A percentile compares a stretch with the other conserved stretches of the same genome.
Evolutionary conservation across 2,329 filamentous ascomycete species (phyloP).

Genomic region (Xenoacremonium recifei): DNA sequence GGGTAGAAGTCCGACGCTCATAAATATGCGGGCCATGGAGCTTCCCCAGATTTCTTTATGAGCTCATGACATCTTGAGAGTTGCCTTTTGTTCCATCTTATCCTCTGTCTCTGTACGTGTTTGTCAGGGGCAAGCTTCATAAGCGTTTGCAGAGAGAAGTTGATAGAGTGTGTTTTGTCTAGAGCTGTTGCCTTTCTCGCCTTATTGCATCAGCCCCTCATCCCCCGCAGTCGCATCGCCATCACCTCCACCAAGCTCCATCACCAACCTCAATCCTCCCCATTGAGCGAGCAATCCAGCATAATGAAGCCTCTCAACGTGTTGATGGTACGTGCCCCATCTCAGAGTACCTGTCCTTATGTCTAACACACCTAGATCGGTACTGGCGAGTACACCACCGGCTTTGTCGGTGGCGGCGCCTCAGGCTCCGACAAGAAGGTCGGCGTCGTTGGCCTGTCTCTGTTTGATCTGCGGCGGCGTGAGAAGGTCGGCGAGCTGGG

Average conservation of each 20-base stretch:
- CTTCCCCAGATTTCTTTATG: no score
- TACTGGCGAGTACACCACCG: conserved; percentile 95
- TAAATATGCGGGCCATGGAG: not conserved
- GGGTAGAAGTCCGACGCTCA: conserved; percentile 22
- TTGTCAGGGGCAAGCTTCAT: no score
- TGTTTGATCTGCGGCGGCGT: conserved; percentile 84
- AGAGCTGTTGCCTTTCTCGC: conserved; percentile 19
- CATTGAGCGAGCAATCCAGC: conserved; percentile 6
- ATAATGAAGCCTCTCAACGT: conserved; percentile 62
- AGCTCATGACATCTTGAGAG: no score
- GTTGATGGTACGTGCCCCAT: conserved; percentile 55
- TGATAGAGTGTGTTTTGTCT: no score
- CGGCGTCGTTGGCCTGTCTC: conserved; percentile 83
- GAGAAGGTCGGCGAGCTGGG: conserved; percentile 83
- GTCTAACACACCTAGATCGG: conserved; percentile 58
- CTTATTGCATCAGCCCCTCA: conserved; percentile 4
- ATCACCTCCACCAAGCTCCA: conserved; percentile 3
- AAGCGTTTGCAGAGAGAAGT: no score
- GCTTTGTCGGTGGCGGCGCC: conserved; percentile 80
- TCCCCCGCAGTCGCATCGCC: conserved; percentile 8
- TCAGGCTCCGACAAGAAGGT: conserved; percentile 95
- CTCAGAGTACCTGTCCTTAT: not conserved
- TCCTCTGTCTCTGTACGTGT: no score
- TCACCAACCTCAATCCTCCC: conserved; percentile 1
- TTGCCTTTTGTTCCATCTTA: no score